Evolutionary conservation across 768 basidiomycete genomes (phyloP).

Genomic region (Suillus hirtellus): DNA sequence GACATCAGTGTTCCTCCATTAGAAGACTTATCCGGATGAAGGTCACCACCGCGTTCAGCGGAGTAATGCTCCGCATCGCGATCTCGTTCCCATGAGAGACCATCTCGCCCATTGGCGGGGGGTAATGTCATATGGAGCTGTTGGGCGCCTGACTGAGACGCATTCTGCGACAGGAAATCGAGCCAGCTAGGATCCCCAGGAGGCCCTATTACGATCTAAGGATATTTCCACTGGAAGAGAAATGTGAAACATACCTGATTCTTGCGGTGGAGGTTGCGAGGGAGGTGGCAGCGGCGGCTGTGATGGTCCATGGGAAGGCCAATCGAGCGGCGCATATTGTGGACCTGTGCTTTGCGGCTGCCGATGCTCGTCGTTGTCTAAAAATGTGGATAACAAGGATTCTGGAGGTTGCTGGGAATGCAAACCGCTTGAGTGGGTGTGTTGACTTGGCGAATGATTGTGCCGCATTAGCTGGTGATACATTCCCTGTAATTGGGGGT

Average conservation of each 20-base stretch:
- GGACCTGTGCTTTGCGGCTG: constrained; percentile 24
- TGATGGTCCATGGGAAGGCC: constrained; percentile 33
- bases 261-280: constrained; percentile 24
- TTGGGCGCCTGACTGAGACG: constrained; percentile 26
- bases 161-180: constrained; percentile 32
- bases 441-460: constrained; percentile 24
- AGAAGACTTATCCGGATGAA: constrained; percentile 20
- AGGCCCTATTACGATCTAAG: constrained; percentile 21
- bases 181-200: constrained; percentile 35
- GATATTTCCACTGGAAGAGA: not conserved
- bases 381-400: constrained; percentile 27
- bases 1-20: constrained; percentile 22
- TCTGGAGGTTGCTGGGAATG: constrained; percentile 29
- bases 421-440: constrained; percentile 13
- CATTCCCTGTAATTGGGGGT: constrained; percentile 31
- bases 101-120: constrained; percentile 25
- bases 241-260: constrained; percentile 20
- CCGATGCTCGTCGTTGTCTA: constrained; percentile 31
- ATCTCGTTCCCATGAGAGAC: constrained; percentile 34
- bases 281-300: constrained; percentile 18
- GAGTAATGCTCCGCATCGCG: constrained; percentile 30
- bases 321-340: constrained; percentile 31
- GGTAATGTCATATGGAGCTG: constrained; percentile 33
- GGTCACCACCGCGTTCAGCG: constrained; percentile 26
- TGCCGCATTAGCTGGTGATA: constrained; percentile 31